phyloP scores from a whole-genome alignment of 345 rosid species.

The Acer yangbiense region DNA sequence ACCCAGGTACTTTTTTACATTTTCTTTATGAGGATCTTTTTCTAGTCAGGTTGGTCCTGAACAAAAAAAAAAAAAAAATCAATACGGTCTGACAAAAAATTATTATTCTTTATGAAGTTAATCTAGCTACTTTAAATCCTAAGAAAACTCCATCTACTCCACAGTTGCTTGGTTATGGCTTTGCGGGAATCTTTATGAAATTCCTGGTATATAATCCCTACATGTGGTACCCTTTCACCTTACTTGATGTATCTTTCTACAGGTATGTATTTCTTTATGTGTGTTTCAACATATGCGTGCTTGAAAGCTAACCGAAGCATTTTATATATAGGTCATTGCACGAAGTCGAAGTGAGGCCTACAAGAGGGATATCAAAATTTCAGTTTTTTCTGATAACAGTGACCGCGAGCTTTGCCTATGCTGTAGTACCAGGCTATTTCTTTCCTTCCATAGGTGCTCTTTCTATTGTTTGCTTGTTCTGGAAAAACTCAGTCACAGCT shows the following conservation, averaged over 20 bases:
- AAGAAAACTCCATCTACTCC: too few relatives aligned
- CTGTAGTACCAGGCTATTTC: slow-evolving; percentile 28
- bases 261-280: too few relatives aligned
- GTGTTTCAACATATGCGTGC: too few relatives aligned
- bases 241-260: slow-evolving; percentile 35
- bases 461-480: slow-evolving; percentile 25
- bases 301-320: neutral
- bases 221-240: slow-evolving; percentile 36
- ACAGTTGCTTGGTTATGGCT: slow-evolving; percentile 40
- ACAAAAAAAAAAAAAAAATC: too few relatives aligned
- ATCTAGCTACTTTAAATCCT: too few relatives aligned
- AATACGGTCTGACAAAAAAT: too few relatives aligned
- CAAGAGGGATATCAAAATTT: slow-evolving; percentile 19
- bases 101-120: too few relatives aligned
- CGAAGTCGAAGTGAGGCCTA: slow-evolving; percentile 27
- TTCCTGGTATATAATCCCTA: slow-evolving; percentile 27
- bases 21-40: too few relatives aligned
- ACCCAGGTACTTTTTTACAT: slow-evolving; percentile 23
- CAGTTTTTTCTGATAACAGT: slow-evolving; percentile 31
- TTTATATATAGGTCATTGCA: slow-evolving; percentile 29
- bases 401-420: slow-evolving; percentile 30
- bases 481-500: slow-evolving; percentile 3
- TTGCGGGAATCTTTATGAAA: slow-evolving; percentile 31
- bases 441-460: slow-evolving; percentile 22
- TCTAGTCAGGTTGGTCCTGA: too few relatives aligned